A percentile compares a stretch with the other conserved stretches of the same genome.
Conservation (phyloP, 768 basidiomycete genomes). For the Strobilomyces dryophilus region DNA sequence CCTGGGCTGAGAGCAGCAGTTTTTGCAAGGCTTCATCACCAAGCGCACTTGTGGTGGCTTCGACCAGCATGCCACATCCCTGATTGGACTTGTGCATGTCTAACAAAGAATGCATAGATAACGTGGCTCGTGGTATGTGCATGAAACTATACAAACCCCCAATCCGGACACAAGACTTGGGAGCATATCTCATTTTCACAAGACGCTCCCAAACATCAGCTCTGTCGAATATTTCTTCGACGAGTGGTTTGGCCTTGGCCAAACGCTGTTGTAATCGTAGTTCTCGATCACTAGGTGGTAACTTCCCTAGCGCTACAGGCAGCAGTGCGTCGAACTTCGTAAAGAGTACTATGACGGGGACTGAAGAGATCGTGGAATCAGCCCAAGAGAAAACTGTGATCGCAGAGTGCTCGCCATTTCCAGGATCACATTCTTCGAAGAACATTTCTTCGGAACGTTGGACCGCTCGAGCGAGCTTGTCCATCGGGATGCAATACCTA, state of each 20-base stretch:
- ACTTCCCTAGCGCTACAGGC: no score
- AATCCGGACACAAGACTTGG: not conserved
- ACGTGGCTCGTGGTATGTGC: no score
- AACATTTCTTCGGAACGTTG: not conserved
- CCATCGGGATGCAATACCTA: slow-evolving; percentile 7
- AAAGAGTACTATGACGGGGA: not conserved
- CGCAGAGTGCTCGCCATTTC: not conserved
- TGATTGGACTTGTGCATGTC: no score
- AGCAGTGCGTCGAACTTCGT: no score
- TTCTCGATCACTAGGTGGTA: not conserved
- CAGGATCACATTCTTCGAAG: not conserved
- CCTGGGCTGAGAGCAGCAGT: no score
- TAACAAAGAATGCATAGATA: no score
- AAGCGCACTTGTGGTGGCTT: no score
- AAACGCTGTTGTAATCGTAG: not conserved
- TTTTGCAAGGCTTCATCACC: no score
- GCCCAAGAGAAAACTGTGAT: no score
- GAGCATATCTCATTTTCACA: not conserved
- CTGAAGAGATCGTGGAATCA: not conserved
- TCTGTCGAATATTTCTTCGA: not conserved
- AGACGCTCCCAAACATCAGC: not conserved
- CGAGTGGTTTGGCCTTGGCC: not conserved
- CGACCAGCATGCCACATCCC: no score
- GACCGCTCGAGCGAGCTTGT: no score
- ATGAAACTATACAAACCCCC: not conserved